Base-by-base conservation (phyloP, 2,329 filamentous ascomycete species). In the Zymoseptoria brevis region DNA sequence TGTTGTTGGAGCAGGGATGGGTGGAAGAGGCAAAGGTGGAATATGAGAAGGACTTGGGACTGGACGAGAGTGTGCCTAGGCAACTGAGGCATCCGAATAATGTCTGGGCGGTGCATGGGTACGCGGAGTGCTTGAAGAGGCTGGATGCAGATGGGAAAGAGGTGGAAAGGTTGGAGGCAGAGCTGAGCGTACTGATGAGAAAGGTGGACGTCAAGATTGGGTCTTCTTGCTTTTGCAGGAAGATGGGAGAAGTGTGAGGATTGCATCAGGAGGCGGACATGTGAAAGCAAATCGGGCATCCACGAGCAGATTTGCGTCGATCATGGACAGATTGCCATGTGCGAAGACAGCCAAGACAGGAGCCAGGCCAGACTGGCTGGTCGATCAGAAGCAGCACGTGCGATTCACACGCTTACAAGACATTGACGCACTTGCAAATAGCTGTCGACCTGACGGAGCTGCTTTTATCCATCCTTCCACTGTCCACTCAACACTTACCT, bases 91-190 rank as follows among this genome's bases (percentile, higher is more conserved):
- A 90, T 71, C 85, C 82, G 6, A 86, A 86, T 54, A 91, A 92
- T 63, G 83, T 91, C 0, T 91, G 88, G 88, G 81, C 87, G 4
- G 71, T 91, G 61, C 86, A 89, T 65, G 88, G 88, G 0, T 87
- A 85, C 63, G 81, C 89, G 63, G 88, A 91, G 73, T 89, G 88
- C 68, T 69, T 90, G 84, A 85, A 55, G n/a, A 67, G 81, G 79
- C 0, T 60, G 19, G 62, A 54, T 8, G 56, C 22, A 8, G 9
- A 78, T 13, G 66, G 57, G 1, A 74, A 71, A 0, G 81, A 83
- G 67, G 81, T 80, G 5, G 67, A 66, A 3, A 73, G 79, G n/a
- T 68, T 84, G 16, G 67, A 74, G 60, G 72, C 77, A 62, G 78
- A 82, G 69, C 67, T 88, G 63, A 76, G 76, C 60, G 62, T 79